phyloP scores from a whole-genome alignment of 805 yeast species.

The Lachancea sp. region DNA sequence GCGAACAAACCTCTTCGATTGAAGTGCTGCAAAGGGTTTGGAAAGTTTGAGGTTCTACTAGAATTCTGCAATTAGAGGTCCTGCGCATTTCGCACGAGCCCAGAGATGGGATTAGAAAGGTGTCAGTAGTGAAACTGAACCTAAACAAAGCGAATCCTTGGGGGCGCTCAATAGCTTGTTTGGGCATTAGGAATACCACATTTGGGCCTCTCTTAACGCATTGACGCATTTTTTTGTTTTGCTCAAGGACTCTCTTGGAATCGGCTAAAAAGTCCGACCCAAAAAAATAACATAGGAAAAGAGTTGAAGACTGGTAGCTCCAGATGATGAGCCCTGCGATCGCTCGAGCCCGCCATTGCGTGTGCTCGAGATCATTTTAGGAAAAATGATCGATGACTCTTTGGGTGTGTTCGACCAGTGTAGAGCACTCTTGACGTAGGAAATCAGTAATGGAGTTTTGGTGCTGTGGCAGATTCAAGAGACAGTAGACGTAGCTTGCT shows the following conservation, averaged over 20 bases:
- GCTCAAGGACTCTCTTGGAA: too few relatives aligned
- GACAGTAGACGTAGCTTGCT: constrained; percentile 29
- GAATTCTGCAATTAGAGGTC: not conserved
- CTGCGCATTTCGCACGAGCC: not conserved
- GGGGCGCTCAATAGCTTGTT: too few relatives aligned
- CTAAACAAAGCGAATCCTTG: not conserved
- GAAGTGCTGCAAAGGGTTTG: not conserved
- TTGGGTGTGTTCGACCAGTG: constrained; percentile 16
- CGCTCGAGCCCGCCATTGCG: not conserved
- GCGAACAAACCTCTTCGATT: not conserved
- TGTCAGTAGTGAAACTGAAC: not conserved
- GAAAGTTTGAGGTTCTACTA: constrained; percentile 4
- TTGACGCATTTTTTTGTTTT: too few relatives aligned
- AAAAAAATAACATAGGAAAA: too few relatives aligned
- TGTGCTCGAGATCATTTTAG: not conserved
- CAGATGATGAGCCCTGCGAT: too few relatives aligned
- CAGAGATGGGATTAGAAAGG: not conserved
- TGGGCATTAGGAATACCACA: not conserved
- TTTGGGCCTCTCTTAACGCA: not conserved
- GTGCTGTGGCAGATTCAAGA: constrained; percentile 15
- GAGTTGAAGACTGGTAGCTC: too few relatives aligned
- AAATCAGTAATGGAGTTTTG: constrained; percentile 8
- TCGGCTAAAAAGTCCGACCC: too few relatives aligned
- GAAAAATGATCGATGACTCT: not conserved
- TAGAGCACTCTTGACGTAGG: constrained; percentile 11